A percentile compares a stretch with the other conserved stretches of the same genome.
phyloP scores from a whole-genome alignment of 805 yeast genomes.

The Isabelozyma rhagii region DNA sequence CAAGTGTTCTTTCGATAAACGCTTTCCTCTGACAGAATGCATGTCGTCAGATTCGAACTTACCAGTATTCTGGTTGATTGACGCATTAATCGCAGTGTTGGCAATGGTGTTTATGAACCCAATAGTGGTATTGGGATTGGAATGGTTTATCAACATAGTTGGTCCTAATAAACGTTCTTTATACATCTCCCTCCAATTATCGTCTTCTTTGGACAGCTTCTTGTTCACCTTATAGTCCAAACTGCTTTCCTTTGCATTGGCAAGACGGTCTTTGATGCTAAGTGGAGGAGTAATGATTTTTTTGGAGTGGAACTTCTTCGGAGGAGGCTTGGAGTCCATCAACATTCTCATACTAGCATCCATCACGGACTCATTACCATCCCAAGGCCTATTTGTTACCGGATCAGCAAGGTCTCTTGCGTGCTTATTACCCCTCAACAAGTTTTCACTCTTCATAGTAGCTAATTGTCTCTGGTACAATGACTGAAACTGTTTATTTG shows the following conservation, averaged over 20 bases:
- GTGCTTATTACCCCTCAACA: constrained; percentile 24
- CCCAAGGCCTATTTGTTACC: constrained; percentile 22
- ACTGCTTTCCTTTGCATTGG: constrained; percentile 61
- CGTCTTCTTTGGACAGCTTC: constrained; percentile 26
- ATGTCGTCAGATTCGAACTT: constrained; percentile 56
- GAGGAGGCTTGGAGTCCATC: constrained; percentile 25
- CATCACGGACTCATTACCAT: constrained; percentile 22
- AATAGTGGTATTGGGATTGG: constrained; percentile 40
- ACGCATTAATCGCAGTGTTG: constrained; percentile 68
- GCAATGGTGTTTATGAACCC: constrained; percentile 66
- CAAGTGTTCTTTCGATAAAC: constrained; percentile 51
- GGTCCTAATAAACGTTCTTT: constrained; percentile 64
- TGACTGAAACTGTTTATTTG: constrained; percentile 3
- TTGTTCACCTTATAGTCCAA: constrained; percentile 60
- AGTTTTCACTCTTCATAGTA: constrained; percentile 29
- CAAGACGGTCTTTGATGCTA: constrained; percentile 39
- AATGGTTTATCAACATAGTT: constrained; percentile 39
- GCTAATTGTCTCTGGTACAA: constrained; percentile 14
- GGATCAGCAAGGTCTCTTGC: constrained; percentile 24
- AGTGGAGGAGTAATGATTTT: constrained; percentile 15
- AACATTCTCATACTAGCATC: constrained; percentile 31
- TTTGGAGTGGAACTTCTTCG: constrained; percentile 4
- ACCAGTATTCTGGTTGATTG: constrained; percentile 61
- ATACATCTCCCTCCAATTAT: constrained; percentile 57
- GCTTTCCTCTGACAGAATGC: constrained; percentile 55